Conservation (phyloP, 805 yeast genomes). For the Teunomyces cretensis region DNA sequence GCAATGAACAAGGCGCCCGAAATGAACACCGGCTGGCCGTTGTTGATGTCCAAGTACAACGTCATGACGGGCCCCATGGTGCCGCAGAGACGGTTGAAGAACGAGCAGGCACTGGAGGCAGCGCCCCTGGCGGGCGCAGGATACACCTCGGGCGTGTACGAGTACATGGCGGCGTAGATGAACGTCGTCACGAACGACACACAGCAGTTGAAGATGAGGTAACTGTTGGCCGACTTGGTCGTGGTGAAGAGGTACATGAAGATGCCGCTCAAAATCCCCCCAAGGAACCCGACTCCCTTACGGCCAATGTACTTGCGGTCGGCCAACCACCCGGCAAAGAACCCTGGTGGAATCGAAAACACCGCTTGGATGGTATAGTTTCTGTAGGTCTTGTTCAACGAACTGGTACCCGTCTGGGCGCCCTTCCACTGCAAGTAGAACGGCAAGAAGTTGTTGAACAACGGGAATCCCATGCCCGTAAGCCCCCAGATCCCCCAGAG, state of each 20-base stretch:
- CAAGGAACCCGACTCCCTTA: constrained; percentile 5
- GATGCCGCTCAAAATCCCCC: constrained; percentile 1
- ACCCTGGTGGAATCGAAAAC: constrained; percentile 4
- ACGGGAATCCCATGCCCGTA: constrained; percentile 3
- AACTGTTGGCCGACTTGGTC: constrained; percentile 1
- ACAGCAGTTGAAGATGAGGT: constrained; percentile 4
- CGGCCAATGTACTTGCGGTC: constrained; percentile 3
- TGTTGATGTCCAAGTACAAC: constrained; percentile 10
- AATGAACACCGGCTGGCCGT: constrained; percentile 12
- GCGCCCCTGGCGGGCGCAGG: constrained; percentile 12
- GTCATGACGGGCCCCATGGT: constrained; percentile 5
- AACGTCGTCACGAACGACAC: constrained; percentile 5
- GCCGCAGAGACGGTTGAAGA: constrained; percentile 4
- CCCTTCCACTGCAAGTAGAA: constrained; percentile 6
- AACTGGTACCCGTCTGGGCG: constrained; percentile 1
- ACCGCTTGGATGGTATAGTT: constrained; percentile 5
- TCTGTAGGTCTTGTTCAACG: constrained; percentile 1
- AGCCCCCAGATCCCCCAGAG: constrained; percentile 4
- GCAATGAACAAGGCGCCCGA: constrained; percentile 10
- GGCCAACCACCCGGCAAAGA: constrained; percentile 3
- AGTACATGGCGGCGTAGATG: constrained; percentile 8
- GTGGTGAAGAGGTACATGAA: constrained; percentile 4
- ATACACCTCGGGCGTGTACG: constrained; percentile 12
- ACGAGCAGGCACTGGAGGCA: constrained; percentile 10
- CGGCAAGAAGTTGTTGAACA: constrained; percentile 5